Percentiles rank a stretch among this genome's conserved stretches.
Evolutionary conservation across 2,329 filamentous ascomycete genomes (phyloP).

Genomic region (Raffaelea albimanens): DNA sequence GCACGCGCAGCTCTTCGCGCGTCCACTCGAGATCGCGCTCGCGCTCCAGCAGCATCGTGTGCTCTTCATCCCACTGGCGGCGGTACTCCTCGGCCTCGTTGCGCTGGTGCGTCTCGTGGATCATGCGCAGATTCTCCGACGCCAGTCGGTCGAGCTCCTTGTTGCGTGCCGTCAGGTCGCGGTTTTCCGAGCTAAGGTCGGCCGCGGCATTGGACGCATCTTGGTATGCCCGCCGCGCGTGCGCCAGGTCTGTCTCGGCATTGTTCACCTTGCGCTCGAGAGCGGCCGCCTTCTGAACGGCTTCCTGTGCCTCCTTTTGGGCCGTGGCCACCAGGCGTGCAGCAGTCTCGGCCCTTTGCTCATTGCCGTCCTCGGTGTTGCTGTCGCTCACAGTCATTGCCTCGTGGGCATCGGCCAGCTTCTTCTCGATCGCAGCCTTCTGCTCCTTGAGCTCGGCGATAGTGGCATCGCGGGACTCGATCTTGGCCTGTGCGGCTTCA

Average conservation of each 20-base stretch:
- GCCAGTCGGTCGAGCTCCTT: conserved; percentile 31
- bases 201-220: conserved; percentile 39
- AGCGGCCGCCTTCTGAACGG: conserved; percentile 26
- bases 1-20: conserved; percentile 37
- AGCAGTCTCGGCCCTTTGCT: conserved; percentile 20
- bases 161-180: conserved; percentile 31
- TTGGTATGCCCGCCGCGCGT: conserved; percentile 50
- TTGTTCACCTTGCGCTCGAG: conserved; percentile 27
- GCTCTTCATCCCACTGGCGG: conserved; percentile 31
- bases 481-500: conserved; percentile 22
- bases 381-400: conserved; percentile 18
- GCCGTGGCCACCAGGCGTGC: conserved; percentile 30
- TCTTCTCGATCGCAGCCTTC: conserved; percentile 24
- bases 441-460: conserved; percentile 28
- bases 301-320: conserved; percentile 29
- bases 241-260: conserved; percentile 41
- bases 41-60: conserved; percentile 34
- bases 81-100: conserved; percentile 24
- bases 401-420: conserved; percentile 24
- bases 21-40: conserved; percentile 39
- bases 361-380: neutral
- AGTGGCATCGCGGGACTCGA: conserved; percentile 27
- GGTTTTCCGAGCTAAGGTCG: conserved; percentile 35
- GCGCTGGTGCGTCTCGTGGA: conserved; percentile 36
- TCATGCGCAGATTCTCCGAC: conserved; percentile 32